Conservation (phyloP, 2,329 filamentous ascomycete genomes). For the Lachnellula occidentalis region DNA sequence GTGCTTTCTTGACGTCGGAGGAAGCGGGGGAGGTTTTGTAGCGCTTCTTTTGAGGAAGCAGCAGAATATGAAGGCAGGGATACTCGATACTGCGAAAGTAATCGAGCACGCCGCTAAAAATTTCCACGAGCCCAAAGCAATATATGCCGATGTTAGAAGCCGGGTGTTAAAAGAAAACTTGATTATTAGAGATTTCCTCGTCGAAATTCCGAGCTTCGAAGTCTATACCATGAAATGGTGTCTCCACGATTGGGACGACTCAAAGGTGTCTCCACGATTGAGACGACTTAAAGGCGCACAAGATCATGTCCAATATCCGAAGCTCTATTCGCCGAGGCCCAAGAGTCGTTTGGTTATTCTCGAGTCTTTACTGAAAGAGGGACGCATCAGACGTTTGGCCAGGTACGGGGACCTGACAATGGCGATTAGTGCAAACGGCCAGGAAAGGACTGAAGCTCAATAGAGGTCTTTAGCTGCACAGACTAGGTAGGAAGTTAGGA, state of each 20-base stretch:
- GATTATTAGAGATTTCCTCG: conserved; percentile 36
- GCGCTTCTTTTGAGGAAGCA: conserved; percentile 31
- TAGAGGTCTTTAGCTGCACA: conserved; percentile 3
- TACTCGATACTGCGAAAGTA: conserved; percentile 34
- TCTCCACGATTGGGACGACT: conserved; percentile 30
- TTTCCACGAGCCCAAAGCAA: conserved; percentile 29
- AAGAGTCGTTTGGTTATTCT: conserved; percentile 33
- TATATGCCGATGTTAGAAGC: conserved; percentile 31
- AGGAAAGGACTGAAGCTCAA: conserved; percentile 5
- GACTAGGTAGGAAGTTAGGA: conserved; percentile 4
- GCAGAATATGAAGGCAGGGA: conserved; percentile 29
- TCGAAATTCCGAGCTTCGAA: conserved; percentile 29
- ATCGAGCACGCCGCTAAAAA: conserved; percentile 28
- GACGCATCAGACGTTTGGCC: conserved; percentile 28
- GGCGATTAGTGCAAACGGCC: conserved; percentile 28
- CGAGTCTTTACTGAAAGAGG: conserved; percentile 34
- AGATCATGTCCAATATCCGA: conserved; percentile 22
- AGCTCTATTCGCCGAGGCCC: conserved; percentile 26
- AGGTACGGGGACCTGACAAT: conserved; percentile 39
- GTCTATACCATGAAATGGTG: conserved; percentile 27
- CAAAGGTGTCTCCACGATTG: too few species aligned
- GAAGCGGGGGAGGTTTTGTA: conserved; percentile 36
- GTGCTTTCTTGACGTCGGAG: conserved; percentile 36
- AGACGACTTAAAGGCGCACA: conserved; percentile 4
- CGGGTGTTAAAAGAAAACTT: conserved; percentile 28